These are phyloP conservation scores for Spathaspora girioi DNA, from an alignment of 805 yeast genomes.

Conservation along the genomic window DNA sequence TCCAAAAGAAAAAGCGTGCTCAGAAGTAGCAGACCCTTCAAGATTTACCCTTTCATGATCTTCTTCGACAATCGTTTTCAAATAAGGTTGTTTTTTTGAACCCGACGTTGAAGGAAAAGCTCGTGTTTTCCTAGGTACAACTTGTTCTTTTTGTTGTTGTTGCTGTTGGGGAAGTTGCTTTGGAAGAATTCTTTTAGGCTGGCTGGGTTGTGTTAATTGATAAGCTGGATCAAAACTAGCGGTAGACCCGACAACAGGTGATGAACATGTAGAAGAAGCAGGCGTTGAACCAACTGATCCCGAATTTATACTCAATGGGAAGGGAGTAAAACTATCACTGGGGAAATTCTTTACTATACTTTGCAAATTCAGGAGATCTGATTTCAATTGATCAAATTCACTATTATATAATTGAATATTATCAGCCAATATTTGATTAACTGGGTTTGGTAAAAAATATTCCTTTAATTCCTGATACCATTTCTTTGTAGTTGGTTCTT, in stretches of 20 bases:
- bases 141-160: background rate
- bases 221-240: background rate
- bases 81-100: background rate
- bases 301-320: slow-evolving; percentile 4
- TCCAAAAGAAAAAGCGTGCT: background rate
- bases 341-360: background rate
- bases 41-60: background rate
- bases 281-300: slow-evolving; percentile 1
- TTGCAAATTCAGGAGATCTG: slow-evolving; percentile 4
- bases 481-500: background rate
- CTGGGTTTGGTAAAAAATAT: slow-evolving; percentile 6
- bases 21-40: background rate
- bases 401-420: slow-evolving; percentile 3
- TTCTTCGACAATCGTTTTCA: slow-evolving; percentile 8
- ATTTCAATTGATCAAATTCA: slow-evolving; percentile 6
- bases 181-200: background rate
- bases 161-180: background rate
- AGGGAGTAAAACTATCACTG: slow-evolving; percentile 5
- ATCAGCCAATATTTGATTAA: slow-evolving; percentile 4
- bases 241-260: background rate
- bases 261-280: slow-evolving; percentile 1
- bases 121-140: background rate
- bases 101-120: background rate
- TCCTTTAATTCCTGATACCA: slow-evolving; percentile 7
- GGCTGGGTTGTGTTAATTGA: background rate